Evolutionary conservation across 2,329 filamentous ascomycete species (phyloP), one percentile per base, ranked within the genome.

Genomic region (Metarhizium robertsii): DNA sequence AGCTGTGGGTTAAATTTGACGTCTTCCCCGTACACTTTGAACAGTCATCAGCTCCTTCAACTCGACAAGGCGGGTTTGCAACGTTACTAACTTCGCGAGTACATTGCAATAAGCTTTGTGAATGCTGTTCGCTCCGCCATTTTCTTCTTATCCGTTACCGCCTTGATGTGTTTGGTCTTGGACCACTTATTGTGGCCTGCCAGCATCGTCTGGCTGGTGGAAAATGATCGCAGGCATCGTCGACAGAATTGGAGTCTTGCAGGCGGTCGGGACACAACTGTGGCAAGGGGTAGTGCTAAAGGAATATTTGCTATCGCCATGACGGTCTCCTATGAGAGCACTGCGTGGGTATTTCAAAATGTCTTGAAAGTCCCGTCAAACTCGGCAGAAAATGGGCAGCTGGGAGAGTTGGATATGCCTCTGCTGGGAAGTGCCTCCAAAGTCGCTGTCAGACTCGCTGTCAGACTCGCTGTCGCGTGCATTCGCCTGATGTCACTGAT

Each of bases 151-250:
- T 99, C 94, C 56, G 86, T 87, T 59, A 86, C 89, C 53, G 87
- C 91, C 72, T 99, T 99, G 70, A 94, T 90, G 71, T 97, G 94
- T 67, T 87, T 89, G 73, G 96, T 97, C 66, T 94, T 95, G 56
- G 90, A 91, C 94, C 94, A 99, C 69, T 91, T 88, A 71, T 87
- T 96, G 73, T 96, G 91, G 14, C 91, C 91, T 29, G 87, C 85
- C 58, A 73, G 71, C 14, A 72, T 65, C 7, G 64, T 56, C 8
- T 75, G 61, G 16, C 74, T 77, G 16, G 74, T 74, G 55, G 69
- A 69, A 57, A 86, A 77, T 40, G 69, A 65, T 54, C 80, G 78
- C 56, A 72, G 66, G 60, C 77, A 81, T 69, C 70, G 71, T 43
- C 69, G 71, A 61, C 79, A 83, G 60, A 78, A 57, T 52, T 48